Conservation (phyloP, 2,329 filamentous ascomycete species). For the Aschersonia sp. region DNA sequence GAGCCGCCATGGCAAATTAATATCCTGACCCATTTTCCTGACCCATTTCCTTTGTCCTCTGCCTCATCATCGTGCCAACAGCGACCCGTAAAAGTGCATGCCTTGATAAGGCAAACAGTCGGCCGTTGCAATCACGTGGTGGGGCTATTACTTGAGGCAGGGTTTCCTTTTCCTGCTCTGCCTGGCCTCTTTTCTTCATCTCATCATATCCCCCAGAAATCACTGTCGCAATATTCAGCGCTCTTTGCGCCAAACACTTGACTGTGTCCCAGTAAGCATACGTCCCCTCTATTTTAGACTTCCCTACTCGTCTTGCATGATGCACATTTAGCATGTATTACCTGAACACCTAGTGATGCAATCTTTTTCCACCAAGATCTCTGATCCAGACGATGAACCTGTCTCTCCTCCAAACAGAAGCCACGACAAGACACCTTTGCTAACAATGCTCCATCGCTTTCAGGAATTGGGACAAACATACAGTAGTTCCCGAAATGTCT, state of each 20-base stretch:
- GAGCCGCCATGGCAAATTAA: background rate
- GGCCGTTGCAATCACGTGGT: too few relatives aligned
- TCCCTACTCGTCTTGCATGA: constrained; percentile 25
- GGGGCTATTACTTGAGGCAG: too few relatives aligned
- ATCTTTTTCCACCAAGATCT: constrained; percentile 58
- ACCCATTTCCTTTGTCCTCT: constrained; percentile 1
- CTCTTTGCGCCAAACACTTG: too few relatives aligned
- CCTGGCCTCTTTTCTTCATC: too few relatives aligned
- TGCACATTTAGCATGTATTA: constrained; percentile 44
- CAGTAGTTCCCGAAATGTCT: constrained; percentile 14
- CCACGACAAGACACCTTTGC: background rate
- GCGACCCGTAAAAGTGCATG: too few relatives aligned
- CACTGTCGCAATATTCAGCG: too few relatives aligned
- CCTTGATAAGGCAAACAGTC: too few relatives aligned
- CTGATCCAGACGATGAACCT: constrained; percentile 31
- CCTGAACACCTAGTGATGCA: constrained; percentile 42
- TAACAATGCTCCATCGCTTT: background rate
- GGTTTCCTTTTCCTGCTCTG: too few relatives aligned
- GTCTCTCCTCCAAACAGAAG: constrained; percentile 1
- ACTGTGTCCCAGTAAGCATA: too few relatives aligned
- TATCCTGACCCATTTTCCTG: constrained; percentile 1
- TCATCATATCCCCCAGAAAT: too few relatives aligned
- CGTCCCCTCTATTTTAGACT: constrained; percentile 1
- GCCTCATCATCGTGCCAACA: too few relatives aligned
- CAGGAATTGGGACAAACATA: background rate